These are phyloP conservation scores for Trichoderma sp. DNA, from an alignment of 2,329 filamentous ascomycete species.

Conservation along the genomic window DNA sequence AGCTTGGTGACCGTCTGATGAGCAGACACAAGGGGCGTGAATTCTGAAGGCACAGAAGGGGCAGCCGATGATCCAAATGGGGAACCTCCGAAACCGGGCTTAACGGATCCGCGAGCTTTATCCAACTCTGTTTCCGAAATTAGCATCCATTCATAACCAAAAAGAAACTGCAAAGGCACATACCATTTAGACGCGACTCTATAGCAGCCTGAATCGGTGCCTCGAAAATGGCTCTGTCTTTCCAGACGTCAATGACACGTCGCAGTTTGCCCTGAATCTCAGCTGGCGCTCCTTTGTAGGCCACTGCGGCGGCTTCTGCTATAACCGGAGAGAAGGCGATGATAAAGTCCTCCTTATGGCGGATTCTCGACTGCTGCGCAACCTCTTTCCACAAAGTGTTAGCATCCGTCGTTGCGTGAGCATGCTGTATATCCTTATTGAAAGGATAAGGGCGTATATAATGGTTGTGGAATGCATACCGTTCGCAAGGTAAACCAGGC, in stretches of 20 bases:
- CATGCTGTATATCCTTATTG: neutral
- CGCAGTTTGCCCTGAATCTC: constrained; percentile 88
- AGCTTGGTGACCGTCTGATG: constrained; percentile 76
- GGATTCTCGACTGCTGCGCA: constrained; percentile 91
- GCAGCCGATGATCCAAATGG: constrained; percentile 56
- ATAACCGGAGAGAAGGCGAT: constrained; percentile 89
- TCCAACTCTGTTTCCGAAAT: constrained; percentile 57
- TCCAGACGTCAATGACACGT: constrained; percentile 93
- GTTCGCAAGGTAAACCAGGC: constrained; percentile 92
- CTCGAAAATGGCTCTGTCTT: constrained; percentile 82
- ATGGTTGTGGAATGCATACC: constrained; percentile 53
- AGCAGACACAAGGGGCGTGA: constrained; percentile 71
- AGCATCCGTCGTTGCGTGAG: neutral
- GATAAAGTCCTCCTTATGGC: constrained; percentile 89
- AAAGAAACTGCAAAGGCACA: constrained; percentile 26
- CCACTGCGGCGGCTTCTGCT: constrained; percentile 83
- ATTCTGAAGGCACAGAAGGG: constrained; percentile 69
- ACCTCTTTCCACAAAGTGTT: constrained; percentile 64
- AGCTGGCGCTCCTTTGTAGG: constrained; percentile 83
- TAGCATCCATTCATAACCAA: constrained; percentile 14
- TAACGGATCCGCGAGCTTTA: constrained; percentile 56
- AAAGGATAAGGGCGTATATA: neutral
- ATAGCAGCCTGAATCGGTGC: constrained; percentile 75
- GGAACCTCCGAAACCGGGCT: constrained; percentile 58
- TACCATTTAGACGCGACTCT: constrained; percentile 78